Evolutionary conservation across 1,284 basidiomycete genomes (phyloP), one percentile per base, ranked within the genome.

Genomic region (Bjerkandera adusta): DNA sequence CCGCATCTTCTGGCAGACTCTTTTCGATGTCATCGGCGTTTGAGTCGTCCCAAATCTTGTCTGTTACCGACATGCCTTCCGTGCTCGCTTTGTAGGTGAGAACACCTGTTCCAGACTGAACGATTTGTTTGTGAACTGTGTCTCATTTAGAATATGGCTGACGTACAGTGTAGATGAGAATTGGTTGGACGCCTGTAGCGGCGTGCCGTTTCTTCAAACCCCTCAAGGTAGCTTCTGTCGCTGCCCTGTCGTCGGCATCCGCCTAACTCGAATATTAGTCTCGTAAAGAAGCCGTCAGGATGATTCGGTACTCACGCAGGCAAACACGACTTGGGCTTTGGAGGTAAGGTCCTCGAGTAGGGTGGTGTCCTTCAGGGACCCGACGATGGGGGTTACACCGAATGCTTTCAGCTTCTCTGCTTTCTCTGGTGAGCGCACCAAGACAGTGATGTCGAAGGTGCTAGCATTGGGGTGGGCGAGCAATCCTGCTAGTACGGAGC

Each of bases 111-210:
- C 72, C 67, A 43, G 69, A 69, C 68, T 71, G 15, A 16, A 38
- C n/a, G 20, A 21, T 22, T 11, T 13, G 6, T 10, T 27, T 20
- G n/a, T 18, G 5, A 42, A 15, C 26, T 38, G 25, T 21, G 6
- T 22, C 3, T 21, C n/a, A 2, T 11, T 13, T 3, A 24, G 18
- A 22, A 38, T 22, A 12, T 8, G 25, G 40, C 11, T 4, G 3
- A 42, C 40, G 27, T 34, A 43, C 11, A 7, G 76, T 79, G 55
- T 80, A 74, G 35, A 81, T 78, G 30, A 76, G 65, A 33, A 72
- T 68, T 1, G 75, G 68, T 5, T 61, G 49, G 10, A 63, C 68
- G 7, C 74, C 73, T n/a, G 67, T 68, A 21, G 55, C 61, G 18
- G 71, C 64, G 46, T 71, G 67, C 24, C 70, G 63, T 43, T 66